These are phyloP conservation scores for Debaryomyces udenii DNA, from an alignment of 1,139 yeast genomes.

Conservation along the genomic window DNA sequence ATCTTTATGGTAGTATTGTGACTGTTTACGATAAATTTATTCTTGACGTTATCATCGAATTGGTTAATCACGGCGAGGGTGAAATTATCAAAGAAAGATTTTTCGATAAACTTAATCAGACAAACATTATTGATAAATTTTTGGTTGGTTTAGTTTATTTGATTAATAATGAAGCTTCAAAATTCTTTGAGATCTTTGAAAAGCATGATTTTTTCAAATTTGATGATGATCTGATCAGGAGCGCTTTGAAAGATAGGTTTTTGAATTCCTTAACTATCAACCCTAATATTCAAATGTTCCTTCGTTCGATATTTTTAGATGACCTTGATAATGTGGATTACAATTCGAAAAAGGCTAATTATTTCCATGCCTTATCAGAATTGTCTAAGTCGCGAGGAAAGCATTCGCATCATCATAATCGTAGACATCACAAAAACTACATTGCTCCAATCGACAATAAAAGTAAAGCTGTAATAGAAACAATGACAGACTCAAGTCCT, in stretches of 20 bases:
- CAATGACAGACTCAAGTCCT: conserved; percentile 9
- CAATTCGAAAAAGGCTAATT: conserved; percentile 26
- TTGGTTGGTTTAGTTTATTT: conserved; percentile 40
- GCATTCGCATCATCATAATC: conserved; percentile 8
- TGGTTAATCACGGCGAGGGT: conserved; percentile 35
- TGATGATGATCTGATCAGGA: conserved; percentile 15
- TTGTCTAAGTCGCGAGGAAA: conserved; percentile 28
- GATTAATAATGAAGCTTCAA: conserved; percentile 30
- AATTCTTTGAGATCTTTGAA: conserved; percentile 28
- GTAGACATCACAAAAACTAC: conserved; percentile 8
- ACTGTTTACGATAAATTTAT: conserved; percentile 27
- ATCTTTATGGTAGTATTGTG: conserved; percentile 22
- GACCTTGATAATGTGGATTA: conserved; percentile 11
- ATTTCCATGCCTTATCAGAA: conserved; percentile 39
- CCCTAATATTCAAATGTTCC: conserved; percentile 22
- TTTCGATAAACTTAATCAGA: conserved; percentile 22
- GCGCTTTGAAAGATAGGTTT: conserved; percentile 20
- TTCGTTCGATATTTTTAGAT: conserved; percentile 23
- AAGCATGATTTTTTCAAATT: conserved; percentile 20
- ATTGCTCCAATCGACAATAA: conserved; percentile 9
- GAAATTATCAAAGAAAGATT: conserved; percentile 26
- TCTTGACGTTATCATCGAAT: conserved; percentile 34
- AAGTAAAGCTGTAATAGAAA: background rate
- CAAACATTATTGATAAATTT: conserved; percentile 27
- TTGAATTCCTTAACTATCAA: conserved; percentile 21